phyloP scores from a whole-genome alignment of 805 yeast genomes.

The Blastobotrys robertii region DNA sequence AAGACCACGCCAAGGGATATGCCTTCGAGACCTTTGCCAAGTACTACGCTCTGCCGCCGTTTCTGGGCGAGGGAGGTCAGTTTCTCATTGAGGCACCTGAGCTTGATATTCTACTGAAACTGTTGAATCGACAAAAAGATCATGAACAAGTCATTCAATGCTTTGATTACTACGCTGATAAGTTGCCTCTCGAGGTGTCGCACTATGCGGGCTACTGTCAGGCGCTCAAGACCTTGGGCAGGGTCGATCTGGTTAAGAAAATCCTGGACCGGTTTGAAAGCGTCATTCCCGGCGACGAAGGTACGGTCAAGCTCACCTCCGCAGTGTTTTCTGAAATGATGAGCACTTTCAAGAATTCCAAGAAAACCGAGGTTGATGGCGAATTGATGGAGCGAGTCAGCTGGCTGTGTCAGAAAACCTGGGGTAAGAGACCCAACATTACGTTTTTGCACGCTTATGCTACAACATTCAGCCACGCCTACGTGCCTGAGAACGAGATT shows the following conservation, averaged over 20 bases:
- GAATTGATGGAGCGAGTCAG: slow-evolving; percentile 1
- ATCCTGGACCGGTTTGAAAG: not conserved
- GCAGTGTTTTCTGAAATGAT: slow-evolving; percentile 1
- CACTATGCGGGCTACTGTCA: slow-evolving; percentile 3
- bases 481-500: not conserved
- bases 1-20: not conserved
- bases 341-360: not conserved
- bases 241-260: not conserved
- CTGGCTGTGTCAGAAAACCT: not conserved
- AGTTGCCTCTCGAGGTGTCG: not conserved
- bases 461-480: not conserved
- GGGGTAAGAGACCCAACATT: slow-evolving; percentile 5
- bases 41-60: not conserved
- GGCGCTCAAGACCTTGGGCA: not conserved
- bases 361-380: not conserved
- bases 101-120: slow-evolving; percentile 1
- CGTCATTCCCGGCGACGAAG: not conserved
- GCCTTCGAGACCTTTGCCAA: not conserved
- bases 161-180: not conserved
- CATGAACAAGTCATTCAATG: not conserved
- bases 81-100: slow-evolving; percentile 1
- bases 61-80: too few species aligned
- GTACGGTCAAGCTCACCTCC: not conserved
- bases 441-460: slow-evolving; percentile 1
- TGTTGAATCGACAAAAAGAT: not conserved